These are phyloP conservation scores for Wickerhamomyces silvicola DNA, from an alignment of 805 yeast species.

Conservation along the genomic window DNA sequence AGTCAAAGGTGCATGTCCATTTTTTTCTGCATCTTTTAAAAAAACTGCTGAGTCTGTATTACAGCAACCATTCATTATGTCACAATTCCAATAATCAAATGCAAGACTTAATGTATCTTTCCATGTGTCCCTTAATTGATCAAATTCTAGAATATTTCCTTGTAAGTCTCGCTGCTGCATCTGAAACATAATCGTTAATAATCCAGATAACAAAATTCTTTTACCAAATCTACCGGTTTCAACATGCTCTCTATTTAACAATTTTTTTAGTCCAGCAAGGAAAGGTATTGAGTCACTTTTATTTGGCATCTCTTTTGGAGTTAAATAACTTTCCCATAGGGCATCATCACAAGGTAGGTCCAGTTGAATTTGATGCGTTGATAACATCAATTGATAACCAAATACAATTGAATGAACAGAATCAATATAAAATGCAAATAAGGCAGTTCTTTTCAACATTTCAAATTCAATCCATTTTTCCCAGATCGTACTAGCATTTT, in stretches of 20 bases:
- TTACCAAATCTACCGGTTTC: constrained; percentile 54
- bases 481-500: constrained; percentile 39
- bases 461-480: constrained; percentile 76
- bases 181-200: constrained; percentile 60
- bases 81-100: constrained; percentile 61
- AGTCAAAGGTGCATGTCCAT: constrained; percentile 13
- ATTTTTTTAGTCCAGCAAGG: constrained; percentile 47
- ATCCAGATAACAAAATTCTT: constrained; percentile 59
- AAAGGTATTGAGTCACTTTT: constrained; percentile 35
- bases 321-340: constrained; percentile 43
- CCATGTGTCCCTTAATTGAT: constrained; percentile 47
- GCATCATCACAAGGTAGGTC: constrained; percentile 59
- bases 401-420: constrained; percentile 72
- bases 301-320: constrained; percentile 20
- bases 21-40: constrained; percentile 13
- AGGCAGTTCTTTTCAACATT: constrained; percentile 68
- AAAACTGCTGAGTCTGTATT: constrained; percentile 17
- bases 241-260: constrained; percentile 45
- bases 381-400: constrained; percentile 59
- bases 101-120: constrained; percentile 64
- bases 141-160: constrained; percentile 39
- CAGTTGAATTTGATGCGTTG: constrained; percentile 55
- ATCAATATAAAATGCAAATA: constrained; percentile 78
- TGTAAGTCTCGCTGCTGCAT: constrained; percentile 70
- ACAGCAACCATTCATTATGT: constrained; percentile 31